A percentile compares a stretch with the other conserved stretches of the same genome.
Evolutionary conservation across 2,329 filamentous ascomycete genomes (phyloP).

Genomic region (Lecanoromycetidae sp.): DNA sequence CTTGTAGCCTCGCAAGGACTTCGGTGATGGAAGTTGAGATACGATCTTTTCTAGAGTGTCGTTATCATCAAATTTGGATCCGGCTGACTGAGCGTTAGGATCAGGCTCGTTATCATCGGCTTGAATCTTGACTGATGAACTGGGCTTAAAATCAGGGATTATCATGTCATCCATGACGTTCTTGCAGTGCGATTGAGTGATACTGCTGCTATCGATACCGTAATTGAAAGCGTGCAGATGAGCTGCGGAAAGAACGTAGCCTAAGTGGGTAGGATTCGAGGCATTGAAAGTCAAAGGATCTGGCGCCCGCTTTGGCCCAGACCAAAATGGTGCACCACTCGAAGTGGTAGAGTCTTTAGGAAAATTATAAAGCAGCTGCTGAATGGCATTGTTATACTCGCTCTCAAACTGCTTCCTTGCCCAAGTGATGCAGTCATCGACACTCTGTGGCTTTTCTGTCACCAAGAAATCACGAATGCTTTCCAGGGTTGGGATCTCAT

Average conservation of each 20-base stretch:
- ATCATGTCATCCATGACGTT: constrained; percentile 82
- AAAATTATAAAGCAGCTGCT: constrained; percentile 93
- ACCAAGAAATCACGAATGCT: constrained; percentile 82
- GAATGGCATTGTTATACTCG: constrained; percentile 93
- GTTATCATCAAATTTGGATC: constrained; percentile 53
- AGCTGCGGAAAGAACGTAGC: constrained; percentile 75
- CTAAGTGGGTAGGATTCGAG: constrained; percentile 72
- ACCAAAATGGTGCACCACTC: constrained; percentile 89
- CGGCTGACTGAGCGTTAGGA: constrained; percentile 55
- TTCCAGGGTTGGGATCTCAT: constrained; percentile 87
- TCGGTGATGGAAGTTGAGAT: constrained; percentile 62
- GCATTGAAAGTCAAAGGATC: constrained; percentile 81
- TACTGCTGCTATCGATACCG: constrained; percentile 74
- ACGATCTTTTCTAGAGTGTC: constrained; percentile 64
- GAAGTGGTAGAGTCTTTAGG: constrained; percentile 87
- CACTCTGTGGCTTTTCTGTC: constrained; percentile 78
- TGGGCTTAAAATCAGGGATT: constrained; percentile 85
- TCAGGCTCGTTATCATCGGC: constrained; percentile 91
- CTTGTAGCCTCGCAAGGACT: constrained; percentile 74
- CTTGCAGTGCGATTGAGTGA: constrained; percentile 59
- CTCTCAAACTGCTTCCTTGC: constrained; percentile 87
- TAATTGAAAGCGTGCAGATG: constrained; percentile 98
- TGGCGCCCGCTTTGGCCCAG: constrained; percentile 91
- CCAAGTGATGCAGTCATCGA: constrained; percentile 96
- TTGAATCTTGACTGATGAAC: constrained; percentile 88